Evolutionary conservation across 1,284 basidiomycete species (phyloP).

Genomic region (Trametes hirsuta): DNA sequence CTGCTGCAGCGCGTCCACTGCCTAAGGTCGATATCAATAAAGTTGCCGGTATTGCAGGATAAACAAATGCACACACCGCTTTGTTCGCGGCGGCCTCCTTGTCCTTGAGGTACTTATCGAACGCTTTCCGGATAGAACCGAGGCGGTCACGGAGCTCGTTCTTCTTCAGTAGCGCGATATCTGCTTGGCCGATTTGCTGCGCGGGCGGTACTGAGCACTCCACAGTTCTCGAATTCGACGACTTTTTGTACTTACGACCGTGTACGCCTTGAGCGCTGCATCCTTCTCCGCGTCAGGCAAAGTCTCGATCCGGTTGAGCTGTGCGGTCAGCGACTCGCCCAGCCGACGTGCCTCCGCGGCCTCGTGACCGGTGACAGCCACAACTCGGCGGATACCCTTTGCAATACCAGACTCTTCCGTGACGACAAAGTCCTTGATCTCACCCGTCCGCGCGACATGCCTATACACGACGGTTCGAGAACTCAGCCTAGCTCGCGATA

Average conservation of each 20-base stretch:
- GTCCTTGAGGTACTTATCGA: constrained; percentile 88
- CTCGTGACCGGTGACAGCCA: constrained; percentile 94
- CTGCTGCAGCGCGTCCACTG: constrained; percentile 67
- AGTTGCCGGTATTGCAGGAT: background rate
- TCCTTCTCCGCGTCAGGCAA: constrained; percentile 86
- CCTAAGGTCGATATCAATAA: constrained; percentile 45
- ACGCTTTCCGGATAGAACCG: constrained; percentile 74
- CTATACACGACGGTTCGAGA: constrained; percentile 40
- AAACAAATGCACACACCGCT: constrained; percentile 52
- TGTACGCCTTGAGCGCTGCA: constrained; percentile 79
- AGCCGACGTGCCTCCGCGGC: constrained; percentile 80
- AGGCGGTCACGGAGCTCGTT: constrained; percentile 80
- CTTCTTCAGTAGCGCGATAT: constrained; percentile 89
- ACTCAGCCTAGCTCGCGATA: constrained; percentile 1
- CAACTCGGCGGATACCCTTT: constrained; percentile 94
- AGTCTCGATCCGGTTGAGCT: constrained; percentile 68
- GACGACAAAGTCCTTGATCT: constrained; percentile 95
- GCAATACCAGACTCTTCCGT: constrained; percentile 97
- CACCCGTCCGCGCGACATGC: constrained; percentile 93
- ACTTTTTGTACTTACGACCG: constrained; percentile 58
- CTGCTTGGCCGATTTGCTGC: constrained; percentile 89
- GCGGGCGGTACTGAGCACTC: background rate
- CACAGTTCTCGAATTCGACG: background rate
- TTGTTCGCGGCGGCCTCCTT: constrained; percentile 81
- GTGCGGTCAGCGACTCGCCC: constrained; percentile 67